Evolutionary conservation across 805 yeast species (phyloP), one percentile per base, ranked within the genome.

Genomic region (Pichia heedii): DNA sequence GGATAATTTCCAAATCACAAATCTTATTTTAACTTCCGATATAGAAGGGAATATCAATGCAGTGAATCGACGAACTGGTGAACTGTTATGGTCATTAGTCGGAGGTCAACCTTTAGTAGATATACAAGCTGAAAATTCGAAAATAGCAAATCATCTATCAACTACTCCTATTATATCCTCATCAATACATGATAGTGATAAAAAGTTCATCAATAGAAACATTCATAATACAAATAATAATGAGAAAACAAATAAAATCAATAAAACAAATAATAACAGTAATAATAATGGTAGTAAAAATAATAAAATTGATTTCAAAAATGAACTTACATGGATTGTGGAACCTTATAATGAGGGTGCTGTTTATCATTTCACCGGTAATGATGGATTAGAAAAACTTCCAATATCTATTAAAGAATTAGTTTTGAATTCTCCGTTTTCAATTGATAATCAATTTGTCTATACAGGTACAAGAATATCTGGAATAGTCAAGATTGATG

Each of bases 321-420:
- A 50, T 3, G 66, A 68, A 19, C 54, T 71, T 41, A 74, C 81
- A 0, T 84, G 97, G 90, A 80, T 90, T 41, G 90, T 93, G 1
- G 98, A 93, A 53, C 97, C 97, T 0, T 75, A 73, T 50, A 81
- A 79, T 5, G 95, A 84, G 45, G 98, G 98, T 1, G 68, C 81
- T 0, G 67, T 93, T 4, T 89, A 81, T 60, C 86, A 79, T 57
- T 90, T 90, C 62, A 79, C 84, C 15, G 78, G 79, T 16, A 76
- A 75, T 29, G 66, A 64, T 20, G 97, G 97, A 0, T 62, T 93
- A 21, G 86, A 84, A 55, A 82, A 77, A 56, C 69, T 93, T 4
- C 96, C 97, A 0, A 74, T 90, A 0, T 73, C 87, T 6, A 84
- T 93, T 22, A 76, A 77, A 50, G 82, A 83, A 48, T 68, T 93